Conservation (phyloP, 75 land plant species). For the Pinus tabuliformis region DNA sequence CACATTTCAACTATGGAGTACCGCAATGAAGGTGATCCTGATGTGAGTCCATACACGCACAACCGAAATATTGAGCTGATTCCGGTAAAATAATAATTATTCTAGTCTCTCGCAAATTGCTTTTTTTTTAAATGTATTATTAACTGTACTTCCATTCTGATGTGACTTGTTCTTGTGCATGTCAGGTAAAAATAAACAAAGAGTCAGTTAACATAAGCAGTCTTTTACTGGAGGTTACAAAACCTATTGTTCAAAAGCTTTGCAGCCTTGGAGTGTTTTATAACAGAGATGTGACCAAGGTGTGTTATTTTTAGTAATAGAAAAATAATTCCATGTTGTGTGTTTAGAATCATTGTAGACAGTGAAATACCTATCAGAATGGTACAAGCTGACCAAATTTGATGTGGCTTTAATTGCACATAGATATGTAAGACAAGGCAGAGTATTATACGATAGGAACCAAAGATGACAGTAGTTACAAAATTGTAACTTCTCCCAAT, state of each 20-base stretch:
- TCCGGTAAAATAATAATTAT: constrained; percentile 35
- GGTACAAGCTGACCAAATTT: not conserved
- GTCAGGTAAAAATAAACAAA: constrained; percentile 78
- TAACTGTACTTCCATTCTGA: not conserved
- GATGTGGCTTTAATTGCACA: not conserved
- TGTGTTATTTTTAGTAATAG: constrained; percentile 12
- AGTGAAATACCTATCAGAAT: not conserved
- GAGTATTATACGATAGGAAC: not conserved
- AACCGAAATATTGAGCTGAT: constrained; percentile 72
- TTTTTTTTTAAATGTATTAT: not conserved
- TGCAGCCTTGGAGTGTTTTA: constrained; percentile 61
- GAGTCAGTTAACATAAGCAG: constrained; percentile 63
- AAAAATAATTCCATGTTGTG: not conserved
- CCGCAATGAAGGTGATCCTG: constrained; percentile 83
- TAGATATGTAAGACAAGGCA: not conserved
- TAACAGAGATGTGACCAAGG: constrained; percentile 65
- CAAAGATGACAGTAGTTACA: not conserved
- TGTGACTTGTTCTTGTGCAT: not conserved
- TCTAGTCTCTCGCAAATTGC: not conserved
- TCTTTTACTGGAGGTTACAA: constrained; percentile 55
- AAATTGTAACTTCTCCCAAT: not conserved
- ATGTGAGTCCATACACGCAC: constrained; percentile 82
- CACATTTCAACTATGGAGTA: constrained; percentile 86
- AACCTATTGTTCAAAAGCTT: constrained; percentile 58
- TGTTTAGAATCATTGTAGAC: not conserved